Evolutionary conservation across 768 basidiomycete genomes (phyloP).

Genomic region (Boletus edulis): DNA sequence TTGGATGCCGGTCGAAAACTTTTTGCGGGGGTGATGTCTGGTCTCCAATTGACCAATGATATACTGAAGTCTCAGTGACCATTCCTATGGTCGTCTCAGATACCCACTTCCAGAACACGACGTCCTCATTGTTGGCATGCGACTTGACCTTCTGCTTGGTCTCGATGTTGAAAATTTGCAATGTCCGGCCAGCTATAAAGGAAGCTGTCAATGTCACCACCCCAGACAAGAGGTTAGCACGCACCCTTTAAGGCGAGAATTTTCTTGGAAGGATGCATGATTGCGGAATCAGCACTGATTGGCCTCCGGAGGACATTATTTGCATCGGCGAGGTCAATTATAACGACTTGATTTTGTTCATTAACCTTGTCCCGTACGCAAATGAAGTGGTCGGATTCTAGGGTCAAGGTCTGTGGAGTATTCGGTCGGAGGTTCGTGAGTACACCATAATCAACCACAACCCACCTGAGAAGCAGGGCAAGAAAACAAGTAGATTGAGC

Average conservation of each 20-base stretch:
- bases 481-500: constrained; percentile 15
- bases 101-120: constrained; percentile 99
- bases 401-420: constrained; percentile 72
- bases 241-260: constrained; percentile 91
- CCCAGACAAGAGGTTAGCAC: not conserved
- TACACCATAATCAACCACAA: not conserved
- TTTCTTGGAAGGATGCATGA: constrained; percentile 97
- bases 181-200: constrained; percentile 77
- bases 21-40: constrained; percentile 80
- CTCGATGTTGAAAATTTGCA: constrained; percentile 98
- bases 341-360: constrained; percentile 97
- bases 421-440: not conserved
- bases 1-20: constrained; percentile 94
- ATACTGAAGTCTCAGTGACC: constrained; percentile 92
- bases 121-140: constrained; percentile 89
- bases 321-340: constrained; percentile 95
- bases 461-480: constrained; percentile 19
- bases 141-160: constrained; percentile 98
- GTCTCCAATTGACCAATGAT: constrained; percentile 84
- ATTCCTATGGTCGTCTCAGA: constrained; percentile 88
- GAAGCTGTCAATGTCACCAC: constrained; percentile 1
- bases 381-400: constrained; percentile 98
- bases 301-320: constrained; percentile 96
- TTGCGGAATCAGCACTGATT: constrained; percentile 97
- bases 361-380: constrained; percentile 95